These are phyloP conservation scores for Pseudozyma flocculosa DNA, from an alignment of 1,284 basidiomycete species.

Conservation along the genomic window DNA sequence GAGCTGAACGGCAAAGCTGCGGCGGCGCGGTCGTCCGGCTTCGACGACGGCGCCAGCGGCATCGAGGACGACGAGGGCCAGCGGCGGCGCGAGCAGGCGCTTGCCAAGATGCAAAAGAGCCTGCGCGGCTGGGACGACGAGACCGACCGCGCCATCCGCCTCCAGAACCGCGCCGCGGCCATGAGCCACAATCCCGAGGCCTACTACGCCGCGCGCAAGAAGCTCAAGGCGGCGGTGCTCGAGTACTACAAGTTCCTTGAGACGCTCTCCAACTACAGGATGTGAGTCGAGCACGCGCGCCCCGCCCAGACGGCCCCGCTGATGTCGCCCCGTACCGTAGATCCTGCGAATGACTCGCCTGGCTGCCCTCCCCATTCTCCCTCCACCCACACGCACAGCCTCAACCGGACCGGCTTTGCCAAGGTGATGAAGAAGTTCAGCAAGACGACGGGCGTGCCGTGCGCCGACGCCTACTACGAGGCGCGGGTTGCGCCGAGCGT, in stretches of 20 bases:
- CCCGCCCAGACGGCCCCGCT: neutral
- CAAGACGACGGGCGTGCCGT: conserved; percentile 71
- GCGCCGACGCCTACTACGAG: conserved; percentile 72
- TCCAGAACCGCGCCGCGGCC: conserved; percentile 46
- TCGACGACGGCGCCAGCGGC: no score
- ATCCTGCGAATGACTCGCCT: no score
- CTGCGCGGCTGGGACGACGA: conserved; percentile 31
- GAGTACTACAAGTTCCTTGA: conserved; percentile 81
- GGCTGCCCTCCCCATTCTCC: no score
- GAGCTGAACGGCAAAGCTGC: no score
- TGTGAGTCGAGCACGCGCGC: neutral
- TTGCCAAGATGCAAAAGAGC: conserved; percentile 38
- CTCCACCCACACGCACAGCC: conserved; percentile 5
- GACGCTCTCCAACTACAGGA: conserved; percentile 71
- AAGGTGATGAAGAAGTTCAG: conserved; percentile 89
- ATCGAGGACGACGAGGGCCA: conserved; percentile 29
- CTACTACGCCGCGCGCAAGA: conserved; percentile 78
- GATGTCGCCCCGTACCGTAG: no score
- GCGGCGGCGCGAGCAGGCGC: conserved; percentile 38
- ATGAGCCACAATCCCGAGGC: conserved; percentile 69
- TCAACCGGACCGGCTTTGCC: conserved; percentile 85
- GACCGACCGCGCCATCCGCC: conserved; percentile 28
- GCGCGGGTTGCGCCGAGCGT: conserved; percentile 66
- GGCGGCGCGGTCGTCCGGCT: no score
- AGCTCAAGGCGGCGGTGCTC: conserved; percentile 75